A percentile compares a stretch with the other conserved stretches of the same genome.
Evolutionary conservation across 2,329 filamentous ascomycete genomes (phyloP).

Genomic region (Penicillium psychrosexuale): DNA sequence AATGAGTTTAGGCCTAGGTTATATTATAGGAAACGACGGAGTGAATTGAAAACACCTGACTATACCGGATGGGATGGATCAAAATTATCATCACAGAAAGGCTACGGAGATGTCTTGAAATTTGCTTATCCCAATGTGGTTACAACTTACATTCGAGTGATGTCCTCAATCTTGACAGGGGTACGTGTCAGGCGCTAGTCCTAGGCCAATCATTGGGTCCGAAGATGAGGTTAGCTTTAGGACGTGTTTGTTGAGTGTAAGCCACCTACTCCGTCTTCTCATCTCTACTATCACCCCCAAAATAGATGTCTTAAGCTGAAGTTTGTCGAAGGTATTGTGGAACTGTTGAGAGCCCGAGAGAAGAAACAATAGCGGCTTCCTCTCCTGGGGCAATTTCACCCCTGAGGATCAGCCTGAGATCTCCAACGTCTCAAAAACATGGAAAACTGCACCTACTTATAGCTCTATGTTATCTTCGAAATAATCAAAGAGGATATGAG

Average conservation of each 20-base stretch:
- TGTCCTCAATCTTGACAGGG: neutral
- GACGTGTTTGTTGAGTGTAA: neutral
- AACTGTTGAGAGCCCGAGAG: neutral
- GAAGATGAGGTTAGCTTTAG: neutral
- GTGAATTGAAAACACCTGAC: too few relatives aligned
- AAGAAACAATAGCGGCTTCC: neutral
- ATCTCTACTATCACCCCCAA: fast-evolving
- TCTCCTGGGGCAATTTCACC: neutral
- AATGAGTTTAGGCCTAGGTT: too few relatives aligned
- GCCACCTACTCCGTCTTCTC: neutral
- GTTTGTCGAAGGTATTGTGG: neutral
- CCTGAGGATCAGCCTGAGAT: neutral
- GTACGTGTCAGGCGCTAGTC: neutral
- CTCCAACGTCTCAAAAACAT: neutral
- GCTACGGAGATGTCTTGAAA: too few relatives aligned
- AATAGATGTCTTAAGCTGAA: neutral
- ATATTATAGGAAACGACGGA: too few relatives aligned
- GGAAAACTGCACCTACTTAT: neutral
- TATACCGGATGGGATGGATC: too few relatives aligned
- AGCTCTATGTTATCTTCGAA: neutral
- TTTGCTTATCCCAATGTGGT: neutral
- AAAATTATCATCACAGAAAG: neutral
- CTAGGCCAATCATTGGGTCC: neutral
- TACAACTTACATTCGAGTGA: neutral
- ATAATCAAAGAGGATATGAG: neutral